Conservation (phyloP, 441 rosid genomes). For the Jatropha podagrica region DNA sequence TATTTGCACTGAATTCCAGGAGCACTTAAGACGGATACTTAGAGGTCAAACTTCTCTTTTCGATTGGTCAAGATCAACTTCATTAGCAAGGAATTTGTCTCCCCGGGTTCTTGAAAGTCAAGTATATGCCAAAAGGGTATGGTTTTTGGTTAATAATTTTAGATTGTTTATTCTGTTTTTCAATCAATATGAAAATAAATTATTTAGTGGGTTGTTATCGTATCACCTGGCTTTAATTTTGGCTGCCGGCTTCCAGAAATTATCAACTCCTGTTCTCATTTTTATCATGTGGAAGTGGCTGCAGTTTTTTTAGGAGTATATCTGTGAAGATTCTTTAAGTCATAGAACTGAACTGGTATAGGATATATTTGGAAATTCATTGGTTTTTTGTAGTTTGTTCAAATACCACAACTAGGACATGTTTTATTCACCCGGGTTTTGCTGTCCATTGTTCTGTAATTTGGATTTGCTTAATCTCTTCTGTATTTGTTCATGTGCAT, state of each 20-base stretch:
- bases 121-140: constrained; percentile 95
- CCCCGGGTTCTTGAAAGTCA: constrained; percentile 97
- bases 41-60: constrained; percentile 96
- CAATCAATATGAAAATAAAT: not conserved
- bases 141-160: constrained; percentile 10
- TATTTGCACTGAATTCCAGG: constrained; percentile 40
- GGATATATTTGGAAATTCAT: not conserved
- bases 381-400: not conserved
- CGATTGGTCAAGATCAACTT: constrained; percentile 96
- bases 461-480: not conserved
- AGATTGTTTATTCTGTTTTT: not conserved
- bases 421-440: not conserved
- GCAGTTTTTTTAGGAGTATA: not conserved
- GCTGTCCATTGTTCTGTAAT: not conserved
- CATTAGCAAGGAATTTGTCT: constrained; percentile 91
- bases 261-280: not conserved
- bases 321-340: not conserved
- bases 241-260: not conserved
- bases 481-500: not conserved
- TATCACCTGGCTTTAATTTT: not conserved
- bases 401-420: not conserved
- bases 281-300: not conserved
- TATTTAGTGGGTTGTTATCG: not conserved
- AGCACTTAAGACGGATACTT: constrained; percentile 88
- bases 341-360: not conserved